These are phyloP conservation scores for Candida mesenterica DNA, from an alignment of 1,139 yeast genomes.

Conservation along the genomic window DNA sequence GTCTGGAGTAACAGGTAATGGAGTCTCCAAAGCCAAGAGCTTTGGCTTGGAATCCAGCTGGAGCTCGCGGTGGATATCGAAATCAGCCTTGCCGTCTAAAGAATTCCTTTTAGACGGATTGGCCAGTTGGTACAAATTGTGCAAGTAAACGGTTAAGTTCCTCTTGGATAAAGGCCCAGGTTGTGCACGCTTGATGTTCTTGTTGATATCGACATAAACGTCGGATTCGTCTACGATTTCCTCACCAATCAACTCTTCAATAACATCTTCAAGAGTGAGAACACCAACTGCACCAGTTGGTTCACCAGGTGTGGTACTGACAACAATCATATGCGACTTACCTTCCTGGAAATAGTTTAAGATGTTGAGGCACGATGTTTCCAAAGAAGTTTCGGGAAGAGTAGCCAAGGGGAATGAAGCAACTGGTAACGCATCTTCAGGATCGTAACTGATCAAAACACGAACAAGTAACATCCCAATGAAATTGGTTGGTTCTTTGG, in stretches of 20 bases:
- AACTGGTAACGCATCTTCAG: conserved; percentile 92
- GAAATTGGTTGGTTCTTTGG: conserved; percentile 85
- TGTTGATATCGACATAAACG: conserved; percentile 87
- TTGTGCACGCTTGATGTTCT: conserved; percentile 74
- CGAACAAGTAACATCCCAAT: conserved; percentile 94
- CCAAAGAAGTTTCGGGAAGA: conserved; percentile 88
- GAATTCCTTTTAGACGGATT: conserved; percentile 39
- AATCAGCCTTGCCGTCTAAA: conserved; percentile 22
- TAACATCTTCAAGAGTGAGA: conserved; percentile 90
- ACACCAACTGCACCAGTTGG: conserved; percentile 89
- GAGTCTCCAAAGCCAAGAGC: not conserved
- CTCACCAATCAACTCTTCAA: conserved; percentile 96
- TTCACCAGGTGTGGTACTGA: conserved; percentile 83
- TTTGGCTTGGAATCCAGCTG: not conserved
- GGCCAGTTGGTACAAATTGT: conserved; percentile 49
- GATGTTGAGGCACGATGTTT: conserved; percentile 90
- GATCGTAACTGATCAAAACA: conserved; percentile 91
- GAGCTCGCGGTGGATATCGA: conserved; percentile 12
- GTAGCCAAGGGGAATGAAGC: conserved; percentile 95
- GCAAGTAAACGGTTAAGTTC: conserved; percentile 66
- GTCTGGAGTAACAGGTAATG: not conserved
- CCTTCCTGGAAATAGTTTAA: conserved; percentile 97
- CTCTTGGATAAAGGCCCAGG: conserved; percentile 85
- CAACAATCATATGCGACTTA: conserved; percentile 95
- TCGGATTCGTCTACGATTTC: conserved; percentile 98